Conservation (phyloP, 1,139 yeast species). For the Debaryomyces fabryi region DNA sequence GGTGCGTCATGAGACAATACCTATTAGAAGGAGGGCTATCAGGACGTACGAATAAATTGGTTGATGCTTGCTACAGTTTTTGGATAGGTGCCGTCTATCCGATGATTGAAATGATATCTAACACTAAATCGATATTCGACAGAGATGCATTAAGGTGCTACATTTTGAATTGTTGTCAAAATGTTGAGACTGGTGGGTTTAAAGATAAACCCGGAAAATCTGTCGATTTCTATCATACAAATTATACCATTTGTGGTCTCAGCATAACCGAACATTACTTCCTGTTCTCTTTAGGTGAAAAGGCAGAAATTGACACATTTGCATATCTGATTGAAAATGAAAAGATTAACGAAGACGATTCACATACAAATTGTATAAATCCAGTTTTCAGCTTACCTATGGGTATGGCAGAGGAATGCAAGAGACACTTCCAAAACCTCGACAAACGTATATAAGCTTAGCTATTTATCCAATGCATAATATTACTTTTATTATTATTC, state of each 20-base stretch:
- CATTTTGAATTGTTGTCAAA: slow-evolving; percentile 76
- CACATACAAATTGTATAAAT: slow-evolving; percentile 44
- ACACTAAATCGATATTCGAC: slow-evolving; percentile 41
- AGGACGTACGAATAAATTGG: slow-evolving; percentile 91
- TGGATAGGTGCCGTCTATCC: slow-evolving; percentile 89
- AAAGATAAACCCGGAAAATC: slow-evolving; percentile 83
- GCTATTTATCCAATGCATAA: neutral
- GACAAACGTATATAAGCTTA: slow-evolving; percentile 3
- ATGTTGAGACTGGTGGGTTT: slow-evolving; percentile 63
- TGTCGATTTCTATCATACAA: slow-evolving; percentile 90
- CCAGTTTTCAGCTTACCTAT: slow-evolving; percentile 70
- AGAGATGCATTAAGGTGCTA: slow-evolving; percentile 63
- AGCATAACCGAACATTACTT: slow-evolving; percentile 66
- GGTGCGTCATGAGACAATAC: slow-evolving; percentile 75
- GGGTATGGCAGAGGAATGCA: slow-evolving; percentile 26
- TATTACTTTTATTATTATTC: neutral
- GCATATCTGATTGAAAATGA: slow-evolving; percentile 33
- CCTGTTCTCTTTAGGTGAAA: slow-evolving; percentile 15
- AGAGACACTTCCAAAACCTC: slow-evolving; percentile 14
- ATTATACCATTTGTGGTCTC: slow-evolving; percentile 79
- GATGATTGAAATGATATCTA: slow-evolving; percentile 54
- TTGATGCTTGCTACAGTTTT: slow-evolving; percentile 94
- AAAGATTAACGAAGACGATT: slow-evolving; percentile 21
- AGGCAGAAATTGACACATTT: slow-evolving; percentile 11
- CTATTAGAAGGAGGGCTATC: slow-evolving; percentile 80